These are phyloP conservation scores for Nicotiana rustica DNA, from an alignment of 305 asterid species.

Conservation along the genomic window DNA sequence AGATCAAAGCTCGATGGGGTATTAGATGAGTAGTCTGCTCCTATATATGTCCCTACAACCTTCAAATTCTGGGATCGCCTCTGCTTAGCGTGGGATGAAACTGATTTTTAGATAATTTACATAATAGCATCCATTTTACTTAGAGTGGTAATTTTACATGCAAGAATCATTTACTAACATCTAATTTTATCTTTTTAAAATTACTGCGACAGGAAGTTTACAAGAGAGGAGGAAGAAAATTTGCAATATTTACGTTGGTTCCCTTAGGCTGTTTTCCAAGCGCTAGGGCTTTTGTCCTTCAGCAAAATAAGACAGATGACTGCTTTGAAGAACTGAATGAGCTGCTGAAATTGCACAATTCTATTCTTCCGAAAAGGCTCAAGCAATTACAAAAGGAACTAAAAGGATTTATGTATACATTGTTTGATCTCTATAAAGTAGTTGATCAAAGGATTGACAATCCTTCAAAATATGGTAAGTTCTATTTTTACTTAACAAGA, in stretches of 20 bases:
- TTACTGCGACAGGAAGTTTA: conserved; percentile 18
- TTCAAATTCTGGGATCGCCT: too few species aligned
- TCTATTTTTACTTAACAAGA: background rate
- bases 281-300: conserved; percentile 46
- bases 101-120: too few species aligned
- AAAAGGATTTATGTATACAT: conserved; percentile 56
- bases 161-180: background rate
- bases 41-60: too few species aligned
- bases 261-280: conserved; percentile 71
- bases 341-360: conserved; percentile 60
- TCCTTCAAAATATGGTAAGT: conserved; percentile 57
- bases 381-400: conserved; percentile 46
- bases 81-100: too few species aligned
- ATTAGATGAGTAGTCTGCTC: background rate
- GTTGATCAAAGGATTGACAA: conserved; percentile 46
- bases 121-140: too few species aligned
- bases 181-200: background rate
- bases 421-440: conserved; percentile 53
- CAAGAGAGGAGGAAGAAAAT: conserved; percentile 64
- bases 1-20: too few species aligned
- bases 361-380: conserved; percentile 44
- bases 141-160: too few species aligned
- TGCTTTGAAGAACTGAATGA: conserved; percentile 58
- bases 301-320: conserved; percentile 37
- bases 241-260: conserved; percentile 60